phyloP scores from a whole-genome alignment of 805 yeast genomes.

The Nakazawaea anatomiae region DNA sequence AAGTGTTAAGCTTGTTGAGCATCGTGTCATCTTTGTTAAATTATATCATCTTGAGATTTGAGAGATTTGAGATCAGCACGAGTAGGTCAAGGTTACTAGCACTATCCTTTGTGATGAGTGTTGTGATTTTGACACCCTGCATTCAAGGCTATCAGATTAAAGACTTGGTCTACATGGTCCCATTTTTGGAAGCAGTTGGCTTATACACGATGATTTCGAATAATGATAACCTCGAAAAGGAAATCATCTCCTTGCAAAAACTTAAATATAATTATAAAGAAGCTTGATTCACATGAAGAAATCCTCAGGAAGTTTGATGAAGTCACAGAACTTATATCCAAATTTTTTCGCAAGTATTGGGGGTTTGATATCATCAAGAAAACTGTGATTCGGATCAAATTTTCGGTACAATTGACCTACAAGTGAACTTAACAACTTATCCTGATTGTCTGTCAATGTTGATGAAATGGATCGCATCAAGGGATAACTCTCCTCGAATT shows the following conservation, averaged over 20 bases:
- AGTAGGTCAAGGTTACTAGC: neutral
- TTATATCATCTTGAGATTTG: slow-evolving; percentile 6
- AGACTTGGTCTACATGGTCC: slow-evolving; percentile 22
- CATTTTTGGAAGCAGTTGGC: slow-evolving; percentile 17
- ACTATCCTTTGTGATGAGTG: slow-evolving; percentile 8
- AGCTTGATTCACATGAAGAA: slow-evolving; percentile 17
- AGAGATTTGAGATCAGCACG: slow-evolving; percentile 3
- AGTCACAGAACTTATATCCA: slow-evolving; percentile 4
- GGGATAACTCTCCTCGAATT: slow-evolving; percentile 16
- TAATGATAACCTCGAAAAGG: slow-evolving; percentile 13
- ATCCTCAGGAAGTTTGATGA: slow-evolving; percentile 5
- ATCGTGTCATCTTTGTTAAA: slow-evolving; percentile 15
- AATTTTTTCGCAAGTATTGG: neutral
- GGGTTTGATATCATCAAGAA: neutral
- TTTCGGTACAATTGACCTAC: neutral
- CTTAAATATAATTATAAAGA: slow-evolving; percentile 24
- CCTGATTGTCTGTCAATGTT: slow-evolving; percentile 1
- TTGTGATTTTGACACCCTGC: slow-evolving; percentile 10
- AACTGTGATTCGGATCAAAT: slow-evolving; percentile 1
- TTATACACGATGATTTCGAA: slow-evolving; percentile 16
- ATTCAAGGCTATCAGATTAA: slow-evolving; percentile 2
- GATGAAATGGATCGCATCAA: slow-evolving; percentile 6
- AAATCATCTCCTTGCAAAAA: slow-evolving; percentile 17
- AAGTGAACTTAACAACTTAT: neutral
- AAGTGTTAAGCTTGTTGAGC: slow-evolving; percentile 19